A percentile compares a stretch with the other conserved stretches of the same genome.
Evolutionary conservation across 2,329 filamentous ascomycete species (phyloP).

Genomic region (Talaromyces rugulosus): DNA sequence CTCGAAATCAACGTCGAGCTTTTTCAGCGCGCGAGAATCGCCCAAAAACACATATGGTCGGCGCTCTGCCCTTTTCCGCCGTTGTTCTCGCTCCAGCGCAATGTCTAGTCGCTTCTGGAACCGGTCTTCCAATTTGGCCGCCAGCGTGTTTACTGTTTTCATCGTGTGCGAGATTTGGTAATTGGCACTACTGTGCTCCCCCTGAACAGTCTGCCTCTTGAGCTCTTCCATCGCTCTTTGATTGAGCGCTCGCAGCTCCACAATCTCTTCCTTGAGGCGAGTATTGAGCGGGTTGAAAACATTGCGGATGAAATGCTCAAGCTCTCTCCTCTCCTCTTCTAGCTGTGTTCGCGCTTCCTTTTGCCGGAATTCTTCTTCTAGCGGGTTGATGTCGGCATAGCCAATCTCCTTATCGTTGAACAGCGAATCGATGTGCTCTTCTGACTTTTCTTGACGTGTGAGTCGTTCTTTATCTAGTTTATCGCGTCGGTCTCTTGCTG

Average conservation of each 20-base stretch:
- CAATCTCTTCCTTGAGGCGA: constrained; percentile 48
- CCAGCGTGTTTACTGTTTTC: constrained; percentile 42
- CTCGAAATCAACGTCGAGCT: constrained; percentile 46
- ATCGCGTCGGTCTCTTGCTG: constrained; percentile 40
- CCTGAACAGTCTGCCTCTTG: constrained; percentile 33
- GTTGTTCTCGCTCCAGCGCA: constrained; percentile 50
- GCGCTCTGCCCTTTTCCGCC: constrained; percentile 52
- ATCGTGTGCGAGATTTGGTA: constrained; percentile 41
- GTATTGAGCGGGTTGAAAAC: constrained; percentile 51
- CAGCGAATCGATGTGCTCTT: constrained; percentile 49
- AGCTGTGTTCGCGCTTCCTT: constrained; percentile 48
- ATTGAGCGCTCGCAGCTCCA: constrained; percentile 44
- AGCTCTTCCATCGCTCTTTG: constrained; percentile 40
- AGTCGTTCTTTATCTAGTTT: constrained; percentile 47
- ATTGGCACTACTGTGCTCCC: constrained; percentile 24
- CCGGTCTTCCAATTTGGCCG: constrained; percentile 46
- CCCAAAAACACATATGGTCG: constrained; percentile 50
- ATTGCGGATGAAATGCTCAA: constrained; percentile 46
- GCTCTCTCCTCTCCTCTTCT: constrained; percentile 51
- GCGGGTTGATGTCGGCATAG: constrained; percentile 52
- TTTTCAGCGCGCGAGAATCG: constrained; percentile 48
- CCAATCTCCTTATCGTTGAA: constrained; percentile 56
- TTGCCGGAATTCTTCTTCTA: constrained; percentile 54
- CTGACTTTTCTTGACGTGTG: constrained; percentile 49
- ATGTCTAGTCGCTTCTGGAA: constrained; percentile 48